Conservation (phyloP, 2,329 filamentous ascomycete species). For the Ramularia endophylla region DNA sequence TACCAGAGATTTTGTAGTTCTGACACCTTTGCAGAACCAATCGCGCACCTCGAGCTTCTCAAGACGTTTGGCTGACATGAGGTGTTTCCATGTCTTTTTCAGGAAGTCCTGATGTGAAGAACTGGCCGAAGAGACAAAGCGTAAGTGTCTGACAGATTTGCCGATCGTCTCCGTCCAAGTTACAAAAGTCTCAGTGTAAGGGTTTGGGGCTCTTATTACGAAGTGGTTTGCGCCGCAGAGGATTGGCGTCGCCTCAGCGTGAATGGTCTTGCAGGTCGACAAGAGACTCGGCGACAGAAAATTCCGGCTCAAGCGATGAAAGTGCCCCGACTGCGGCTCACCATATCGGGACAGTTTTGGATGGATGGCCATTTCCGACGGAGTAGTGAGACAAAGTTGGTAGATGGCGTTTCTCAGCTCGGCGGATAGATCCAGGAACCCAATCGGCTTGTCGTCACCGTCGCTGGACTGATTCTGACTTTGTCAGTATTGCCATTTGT, state of each 20-base stretch:
- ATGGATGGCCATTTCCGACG: not conserved
- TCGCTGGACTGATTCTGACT: no score
- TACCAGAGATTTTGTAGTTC: no score
- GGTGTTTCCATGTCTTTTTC: no score
- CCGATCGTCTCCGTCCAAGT: not conserved
- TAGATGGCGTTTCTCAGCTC: slow-evolving; percentile 9
- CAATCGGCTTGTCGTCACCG: no score
- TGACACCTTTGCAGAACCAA: no score
- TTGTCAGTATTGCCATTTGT: no score
- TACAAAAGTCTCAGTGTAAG: not conserved
- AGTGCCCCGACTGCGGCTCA: no score
- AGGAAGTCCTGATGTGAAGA: no score
- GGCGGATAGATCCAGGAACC: slow-evolving; percentile 7
- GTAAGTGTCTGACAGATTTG: not conserved
- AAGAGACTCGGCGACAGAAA: slow-evolving; percentile 24
- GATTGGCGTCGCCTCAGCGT: slow-evolving; percentile 37
- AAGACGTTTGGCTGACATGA: no score
- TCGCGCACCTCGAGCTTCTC: no score
- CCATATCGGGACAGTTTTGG: not conserved
- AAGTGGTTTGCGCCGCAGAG: slow-evolving; percentile 46
- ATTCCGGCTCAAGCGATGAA: no score
- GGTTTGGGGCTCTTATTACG: slow-evolving; percentile 3
- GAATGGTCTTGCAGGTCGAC: slow-evolving; percentile 33
- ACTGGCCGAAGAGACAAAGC: not conserved
- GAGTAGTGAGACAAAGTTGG: slow-evolving; percentile 32